Conservation (phyloP, 169 alveolate genomes). For the Theileria orientalis region DNA sequence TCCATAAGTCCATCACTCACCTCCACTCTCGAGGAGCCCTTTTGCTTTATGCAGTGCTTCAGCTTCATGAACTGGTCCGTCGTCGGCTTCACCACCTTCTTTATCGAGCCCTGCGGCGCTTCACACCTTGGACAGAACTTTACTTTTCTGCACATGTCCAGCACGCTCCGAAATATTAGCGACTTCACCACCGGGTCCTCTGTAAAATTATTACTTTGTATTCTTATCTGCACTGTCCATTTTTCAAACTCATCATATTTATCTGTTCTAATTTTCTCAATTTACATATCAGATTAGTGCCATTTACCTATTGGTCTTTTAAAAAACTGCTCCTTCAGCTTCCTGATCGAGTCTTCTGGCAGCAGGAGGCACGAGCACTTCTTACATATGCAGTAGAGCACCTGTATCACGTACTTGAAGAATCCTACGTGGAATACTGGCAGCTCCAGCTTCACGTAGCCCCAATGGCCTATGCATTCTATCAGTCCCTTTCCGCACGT, state of each 20-base stretch:
- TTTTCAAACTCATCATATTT: constrained; percentile 77
- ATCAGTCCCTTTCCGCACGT: constrained; percentile 86
- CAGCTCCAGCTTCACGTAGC: constrained; percentile 89
- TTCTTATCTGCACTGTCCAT: constrained; percentile 56
- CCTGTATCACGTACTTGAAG: constrained; percentile 88
- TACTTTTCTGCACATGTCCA: constrained; percentile 81
- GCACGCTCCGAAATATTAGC: constrained; percentile 75
- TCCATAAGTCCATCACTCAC: no score
- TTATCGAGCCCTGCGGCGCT: constrained; percentile 81
- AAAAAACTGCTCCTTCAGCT: no score
- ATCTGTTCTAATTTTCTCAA: no score
- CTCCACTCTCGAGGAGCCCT: constrained; percentile 77
- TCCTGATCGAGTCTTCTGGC: constrained; percentile 78
- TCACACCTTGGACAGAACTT: constrained; percentile 81
- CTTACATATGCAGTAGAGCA: constrained; percentile 91
- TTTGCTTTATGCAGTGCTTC: constrained; percentile 74
- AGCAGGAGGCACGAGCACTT: constrained; percentile 86
- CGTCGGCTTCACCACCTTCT: constrained; percentile 80
- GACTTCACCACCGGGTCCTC: constrained; percentile 76
- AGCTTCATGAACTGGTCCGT: constrained; percentile 86
- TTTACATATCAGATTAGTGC: no score
- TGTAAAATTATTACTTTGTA: not conserved
- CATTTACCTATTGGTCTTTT: no score
- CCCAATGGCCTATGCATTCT: constrained; percentile 98
- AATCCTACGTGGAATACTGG: constrained; percentile 99